Evolutionary conservation across 306 rosid genomes (phyloP).

Genomic region (Castanospermum australe): DNA sequence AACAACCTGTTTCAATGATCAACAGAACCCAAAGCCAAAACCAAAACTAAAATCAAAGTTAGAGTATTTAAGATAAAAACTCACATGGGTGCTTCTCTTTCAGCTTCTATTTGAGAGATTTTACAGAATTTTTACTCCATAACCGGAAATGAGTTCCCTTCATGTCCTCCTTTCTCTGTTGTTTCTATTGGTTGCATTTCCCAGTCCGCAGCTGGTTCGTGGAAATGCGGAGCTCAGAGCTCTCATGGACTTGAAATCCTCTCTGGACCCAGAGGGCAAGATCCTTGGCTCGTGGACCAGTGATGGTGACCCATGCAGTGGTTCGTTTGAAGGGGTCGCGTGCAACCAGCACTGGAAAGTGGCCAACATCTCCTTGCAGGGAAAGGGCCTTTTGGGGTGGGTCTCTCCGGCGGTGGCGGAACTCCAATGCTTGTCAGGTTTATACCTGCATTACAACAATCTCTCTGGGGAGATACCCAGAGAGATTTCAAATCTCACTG

Average conservation of each 20-base stretch:
- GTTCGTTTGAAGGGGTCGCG: constrained; percentile 60
- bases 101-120: constrained; percentile 12
- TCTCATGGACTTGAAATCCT: constrained; percentile 69
- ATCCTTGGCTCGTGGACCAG: constrained; percentile 62
- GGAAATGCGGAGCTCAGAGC: constrained; percentile 76
- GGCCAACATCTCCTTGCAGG: constrained; percentile 74
- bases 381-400: constrained; percentile 70
- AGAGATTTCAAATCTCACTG: constrained; percentile 64
- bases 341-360: constrained; percentile 80
- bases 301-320: constrained; percentile 74
- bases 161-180: constrained; percentile 24
- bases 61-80: not conserved
- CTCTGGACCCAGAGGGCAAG: constrained; percentile 74
- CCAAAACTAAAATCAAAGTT: not conserved
- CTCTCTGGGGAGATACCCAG: constrained; percentile 73
- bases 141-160: constrained; percentile 39
- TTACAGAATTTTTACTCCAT: constrained; percentile 1
- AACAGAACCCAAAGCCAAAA: not conserved
- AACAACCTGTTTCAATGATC: not conserved
- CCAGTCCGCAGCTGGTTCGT: constrained; percentile 17
- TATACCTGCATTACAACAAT: constrained; percentile 69
- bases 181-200: constrained; percentile 16
- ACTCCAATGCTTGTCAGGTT: constrained; percentile 73
- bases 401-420: constrained; percentile 70
- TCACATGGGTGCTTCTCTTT: constrained; percentile 37